phyloP scores from a whole-genome alignment of 257 asterid species.

The Nicotiana benthamiana region DNA sequence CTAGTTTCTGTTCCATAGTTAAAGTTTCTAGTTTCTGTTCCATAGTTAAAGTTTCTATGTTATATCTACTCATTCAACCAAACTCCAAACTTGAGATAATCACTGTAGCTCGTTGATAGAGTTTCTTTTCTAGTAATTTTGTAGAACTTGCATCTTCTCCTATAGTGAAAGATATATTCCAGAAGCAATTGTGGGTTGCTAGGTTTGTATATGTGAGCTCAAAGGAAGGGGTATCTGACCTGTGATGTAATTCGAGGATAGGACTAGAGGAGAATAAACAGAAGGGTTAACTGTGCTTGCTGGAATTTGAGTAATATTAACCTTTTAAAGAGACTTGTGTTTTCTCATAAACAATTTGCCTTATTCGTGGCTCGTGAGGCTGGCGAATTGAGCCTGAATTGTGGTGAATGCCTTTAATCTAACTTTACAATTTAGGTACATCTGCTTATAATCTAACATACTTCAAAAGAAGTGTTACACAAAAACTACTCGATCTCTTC shows the following conservation, averaged over 20 bases:
- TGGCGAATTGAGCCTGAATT: too few species aligned
- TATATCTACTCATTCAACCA: neutral
- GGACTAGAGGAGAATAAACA: neutral
- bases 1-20: neutral
- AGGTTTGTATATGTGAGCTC: neutral
- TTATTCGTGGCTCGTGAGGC: too few species aligned
- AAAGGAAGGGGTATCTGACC: neutral
- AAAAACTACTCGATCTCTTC: neutral
- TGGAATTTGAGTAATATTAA: neutral
- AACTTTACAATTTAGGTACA: neutral
- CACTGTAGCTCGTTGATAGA: neutral
- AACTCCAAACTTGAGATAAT: neutral
- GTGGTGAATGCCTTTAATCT: too few species aligned
- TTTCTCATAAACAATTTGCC: too few species aligned
- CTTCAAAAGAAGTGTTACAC: too few species aligned
- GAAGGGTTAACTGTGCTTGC: neutral
- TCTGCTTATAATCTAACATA: neutral
- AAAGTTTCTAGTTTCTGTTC: neutral
- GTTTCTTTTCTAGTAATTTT: too few species aligned
- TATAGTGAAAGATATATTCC: neutral
- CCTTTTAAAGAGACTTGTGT: too few species aligned
- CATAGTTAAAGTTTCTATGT: neutral
- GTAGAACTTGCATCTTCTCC: neutral
- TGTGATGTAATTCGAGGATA: neutral
- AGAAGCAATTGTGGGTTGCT: neutral